Evolutionary conservation across 768 basidiomycete genomes (phyloP).

Genomic region (Lenzites betulinus): DNA sequence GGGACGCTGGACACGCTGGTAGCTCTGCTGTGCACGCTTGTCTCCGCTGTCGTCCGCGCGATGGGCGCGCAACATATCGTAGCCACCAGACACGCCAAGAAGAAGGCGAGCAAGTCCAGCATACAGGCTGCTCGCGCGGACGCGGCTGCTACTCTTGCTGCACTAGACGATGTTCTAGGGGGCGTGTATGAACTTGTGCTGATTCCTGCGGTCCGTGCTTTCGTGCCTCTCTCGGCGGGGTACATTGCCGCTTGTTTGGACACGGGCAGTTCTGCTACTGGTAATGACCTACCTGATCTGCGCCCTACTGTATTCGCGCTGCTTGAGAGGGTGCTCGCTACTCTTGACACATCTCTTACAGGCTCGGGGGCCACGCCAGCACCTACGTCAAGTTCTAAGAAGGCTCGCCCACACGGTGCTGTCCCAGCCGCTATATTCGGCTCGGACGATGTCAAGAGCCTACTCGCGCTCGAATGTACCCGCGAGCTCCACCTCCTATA

Average conservation of each 20-base stretch:
- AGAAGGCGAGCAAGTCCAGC: neutral
- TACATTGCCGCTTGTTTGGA: conserved; percentile 17
- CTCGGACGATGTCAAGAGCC: conserved; percentile 1
- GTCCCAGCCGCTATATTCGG: neutral
- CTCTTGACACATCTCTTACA: conserved; percentile 17
- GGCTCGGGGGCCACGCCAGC: neutral
- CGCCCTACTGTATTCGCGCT: conserved; percentile 26
- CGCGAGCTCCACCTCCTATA: conserved; percentile 36
- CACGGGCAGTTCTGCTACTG: neutral
- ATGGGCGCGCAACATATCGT: neutral
- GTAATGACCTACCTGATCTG: conserved; percentile 18
- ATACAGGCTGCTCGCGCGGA: neutral
- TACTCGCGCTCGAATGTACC: conserved; percentile 40
- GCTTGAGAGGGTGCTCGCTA: conserved; percentile 20
- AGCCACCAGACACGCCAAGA: neutral
- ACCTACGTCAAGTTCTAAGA: neutral
- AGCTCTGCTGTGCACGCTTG: neutral
- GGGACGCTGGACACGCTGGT: neutral
- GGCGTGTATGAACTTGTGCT: conserved; percentile 24
- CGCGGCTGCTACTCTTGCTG: neutral
- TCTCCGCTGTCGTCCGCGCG: conserved; percentile 7
- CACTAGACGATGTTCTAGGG: conserved; percentile 23
- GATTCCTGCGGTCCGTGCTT: conserved; percentile 33
- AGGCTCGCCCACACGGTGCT: neutral
- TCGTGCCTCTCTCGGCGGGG: conserved; percentile 30